Conservation (phyloP, 495 filamentous ascomycete genomes). For the Thozetella sp. region DNA sequence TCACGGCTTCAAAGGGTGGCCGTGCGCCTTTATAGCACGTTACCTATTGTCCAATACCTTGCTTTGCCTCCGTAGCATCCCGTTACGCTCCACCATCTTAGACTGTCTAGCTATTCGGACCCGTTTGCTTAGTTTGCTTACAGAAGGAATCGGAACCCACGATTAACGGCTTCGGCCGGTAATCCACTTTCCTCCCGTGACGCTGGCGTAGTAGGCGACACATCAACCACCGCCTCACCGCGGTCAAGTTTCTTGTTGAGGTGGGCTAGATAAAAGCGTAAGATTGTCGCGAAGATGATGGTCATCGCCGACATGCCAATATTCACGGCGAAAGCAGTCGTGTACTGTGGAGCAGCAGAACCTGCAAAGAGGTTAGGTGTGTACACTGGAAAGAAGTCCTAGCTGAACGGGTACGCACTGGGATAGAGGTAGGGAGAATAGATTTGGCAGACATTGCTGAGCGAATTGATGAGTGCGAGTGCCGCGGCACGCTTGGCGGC, state of each 20-base stretch:
- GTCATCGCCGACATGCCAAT: neutral
- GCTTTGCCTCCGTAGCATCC: no score
- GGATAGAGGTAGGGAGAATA: neutral
- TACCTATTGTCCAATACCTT: no score
- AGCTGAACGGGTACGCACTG: neutral
- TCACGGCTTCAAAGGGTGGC: no score
- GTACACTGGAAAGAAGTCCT: neutral
- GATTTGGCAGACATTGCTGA: neutral
- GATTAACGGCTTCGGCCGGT: neutral
- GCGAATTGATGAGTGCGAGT: neutral
- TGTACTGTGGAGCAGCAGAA: neutral
- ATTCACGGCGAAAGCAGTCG: neutral
- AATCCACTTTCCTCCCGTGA: neutral
- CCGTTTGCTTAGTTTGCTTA: neutral
- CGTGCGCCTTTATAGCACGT: no score
- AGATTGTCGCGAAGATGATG: neutral
- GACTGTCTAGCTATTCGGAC: no score
- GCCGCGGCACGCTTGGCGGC: neutral
- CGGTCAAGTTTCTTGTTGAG: neutral
- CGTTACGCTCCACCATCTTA: no score
- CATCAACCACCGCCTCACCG: neutral
- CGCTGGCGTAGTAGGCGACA: neutral
- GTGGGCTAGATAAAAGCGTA: neutral
- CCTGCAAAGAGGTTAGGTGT: neutral
- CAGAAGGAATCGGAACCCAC: neutral